Base-by-base conservation (phyloP, 441 rosid species). In the Euphorbia celastroides region DNA sequence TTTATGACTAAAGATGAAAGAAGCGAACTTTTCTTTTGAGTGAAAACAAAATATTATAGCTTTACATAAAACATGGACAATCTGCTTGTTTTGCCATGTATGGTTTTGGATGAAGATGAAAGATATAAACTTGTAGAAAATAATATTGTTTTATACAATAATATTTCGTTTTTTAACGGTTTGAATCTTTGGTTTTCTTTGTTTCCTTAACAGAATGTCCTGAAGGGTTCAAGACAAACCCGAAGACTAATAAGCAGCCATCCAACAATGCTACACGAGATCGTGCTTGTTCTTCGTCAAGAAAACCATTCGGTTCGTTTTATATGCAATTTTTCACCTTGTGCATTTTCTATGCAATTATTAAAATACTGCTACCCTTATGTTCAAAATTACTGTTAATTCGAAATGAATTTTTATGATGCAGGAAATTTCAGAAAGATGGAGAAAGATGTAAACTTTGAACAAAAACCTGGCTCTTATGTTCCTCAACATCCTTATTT, bases 401-500 rank as follows among this genome's bases (percentile, higher is more conserved):
- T 61, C 38, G 13, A 5, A 8, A 28, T 69, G 30, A 20, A 22
- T 13, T 8, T 55, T 13, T 11, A 38, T n/a, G n/a, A 54, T 62
- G 56, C 67, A 70, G 73, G 27, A 22, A 1, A 38, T 12, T 50
- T 31, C 19, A 38, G 9, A 28, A 70, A 62, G 32, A 62, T 55
- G 28, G 16, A 20, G 67, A 25, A 20, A 60, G 16, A 11, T 11
- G 10, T 7, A 23, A 46, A 23, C 64, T 30, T 17, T 2, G 30
- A 56, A 58, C 57, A 0, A 22, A 41, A 67, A 58, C 22, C 44
- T 17, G 26, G 25, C 36, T 6, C 70, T 67, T 66, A 42, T 36
- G 54, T 3, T 54, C 54, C n/a, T 62, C 28, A 30, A 27, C 52
- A 28, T 36, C 67, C 73, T 23, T 54, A 41, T 60, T 56, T 70